Evolutionary conservation across 441 rosid species (phyloP), one percentile per base, ranked within the genome.

Genomic region (Croton laevigatus): DNA sequence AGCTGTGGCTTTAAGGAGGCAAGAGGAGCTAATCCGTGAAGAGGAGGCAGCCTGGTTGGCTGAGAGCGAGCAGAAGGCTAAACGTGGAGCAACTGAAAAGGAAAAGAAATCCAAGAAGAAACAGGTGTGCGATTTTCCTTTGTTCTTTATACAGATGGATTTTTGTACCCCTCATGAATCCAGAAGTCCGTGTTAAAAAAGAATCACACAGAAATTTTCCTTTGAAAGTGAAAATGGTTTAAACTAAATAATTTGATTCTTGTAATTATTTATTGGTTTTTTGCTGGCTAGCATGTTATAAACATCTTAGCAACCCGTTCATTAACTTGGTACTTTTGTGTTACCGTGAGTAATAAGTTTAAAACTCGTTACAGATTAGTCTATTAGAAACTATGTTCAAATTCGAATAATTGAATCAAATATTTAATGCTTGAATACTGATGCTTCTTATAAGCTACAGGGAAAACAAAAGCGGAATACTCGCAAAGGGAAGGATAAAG

Each of bases 21-120:
- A 95, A 78, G 99, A 95, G 75, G 96, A 93, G 80, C 90, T 95
- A 72, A 95, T 95, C 63, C 95, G 96, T 65, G 97, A 92, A 85
- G 96, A 94, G 83, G 96, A 94, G 82, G 97, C 85, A 73, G 94
- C 88, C 7, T 84, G 94, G 87, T 79, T 85, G 73, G 97, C 92
- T 73, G 97, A 82, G 80, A 86, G 80, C 48, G 94, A 90, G 83
- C 97, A 87, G 78, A 94, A 84, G 87, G 88, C 96, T 45, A 94
- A 84, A 79, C 91, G 93, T 69, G 91, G 86, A 59, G 79, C 81
- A 72, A 69, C 71, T 54, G 94, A 87, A 12, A 92, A 87, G 82
- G 97, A 90, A 74, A 94, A 89, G 87, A 94, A 91, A 76, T 81
- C 89, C 36, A 94, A 92, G 90, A 94, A 92, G 79, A 94, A 94